phyloP scores from a whole-genome alignment of 2,329 filamentous ascomycete genomes.

The Aspergillus terreus region DNA sequence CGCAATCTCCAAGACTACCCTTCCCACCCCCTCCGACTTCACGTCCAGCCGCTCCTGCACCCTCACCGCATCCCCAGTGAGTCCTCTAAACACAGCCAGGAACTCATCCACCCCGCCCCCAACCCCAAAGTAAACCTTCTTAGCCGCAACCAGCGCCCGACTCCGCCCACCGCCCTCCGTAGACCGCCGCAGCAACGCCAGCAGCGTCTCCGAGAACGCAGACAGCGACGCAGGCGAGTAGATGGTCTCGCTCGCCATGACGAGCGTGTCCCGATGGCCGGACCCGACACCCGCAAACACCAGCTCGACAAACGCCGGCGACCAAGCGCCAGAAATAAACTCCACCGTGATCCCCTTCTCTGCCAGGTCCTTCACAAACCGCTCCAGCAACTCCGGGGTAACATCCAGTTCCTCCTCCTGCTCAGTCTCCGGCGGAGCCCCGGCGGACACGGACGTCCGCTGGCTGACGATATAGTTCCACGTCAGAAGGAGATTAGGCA shows the following conservation, averaged over 20 bases:
- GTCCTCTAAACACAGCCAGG: constrained; percentile 27
- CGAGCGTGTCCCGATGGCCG: constrained; percentile 39
- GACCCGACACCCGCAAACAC: constrained; percentile 31
- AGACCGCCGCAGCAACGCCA: constrained; percentile 46
- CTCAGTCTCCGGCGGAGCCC: constrained; percentile 2
- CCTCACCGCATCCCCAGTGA: constrained; percentile 23
- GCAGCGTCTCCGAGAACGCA: constrained; percentile 54
- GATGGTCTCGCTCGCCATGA: constrained; percentile 63
- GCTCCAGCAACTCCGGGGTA: constrained; percentile 43
- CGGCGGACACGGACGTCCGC: background rate
- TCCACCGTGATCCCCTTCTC: constrained; percentile 46
- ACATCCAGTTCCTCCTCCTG: constrained; percentile 43
- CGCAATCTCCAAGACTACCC: constrained; percentile 37
- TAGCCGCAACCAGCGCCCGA: constrained; percentile 59
- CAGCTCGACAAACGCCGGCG: constrained; percentile 44
- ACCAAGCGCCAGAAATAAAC: constrained; percentile 61
- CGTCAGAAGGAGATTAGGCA: constrained; percentile 59
- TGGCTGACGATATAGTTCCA: constrained; percentile 38
- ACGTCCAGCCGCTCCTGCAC: constrained; percentile 34
- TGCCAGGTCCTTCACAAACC: constrained; percentile 44
- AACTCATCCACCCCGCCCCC: constrained; percentile 64
- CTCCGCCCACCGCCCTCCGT: constrained; percentile 14
- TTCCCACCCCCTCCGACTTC: constrained; percentile 42
- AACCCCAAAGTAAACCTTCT: constrained; percentile 64
- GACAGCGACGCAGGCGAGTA: constrained; percentile 55